Conservation (phyloP, 495 filamentous ascomycete genomes). For the Opeltia flavorubescens region DNA sequence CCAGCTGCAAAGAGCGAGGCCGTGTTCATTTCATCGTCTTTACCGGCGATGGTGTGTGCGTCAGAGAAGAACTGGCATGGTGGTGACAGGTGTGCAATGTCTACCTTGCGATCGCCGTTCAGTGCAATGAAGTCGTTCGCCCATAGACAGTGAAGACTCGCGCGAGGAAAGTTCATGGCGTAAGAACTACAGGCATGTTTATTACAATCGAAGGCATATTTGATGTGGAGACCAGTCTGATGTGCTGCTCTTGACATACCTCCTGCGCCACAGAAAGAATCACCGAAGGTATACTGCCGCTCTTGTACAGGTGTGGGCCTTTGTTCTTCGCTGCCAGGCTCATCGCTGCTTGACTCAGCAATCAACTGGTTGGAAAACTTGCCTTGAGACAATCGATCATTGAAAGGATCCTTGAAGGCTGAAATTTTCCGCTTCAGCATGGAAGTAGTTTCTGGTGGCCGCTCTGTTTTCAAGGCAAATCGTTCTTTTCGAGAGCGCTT, state of each 20-base stretch:
- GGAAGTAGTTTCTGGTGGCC: neutral
- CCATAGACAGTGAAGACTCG: slow-evolving; percentile 26
- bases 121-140: slow-evolving; percentile 34
- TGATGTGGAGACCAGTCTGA: slow-evolving; percentile 42
- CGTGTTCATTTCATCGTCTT: slow-evolving; percentile 60
- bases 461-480: no score
- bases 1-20: slow-evolving; percentile 53
- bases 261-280: slow-evolving; percentile 65
- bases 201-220: slow-evolving; percentile 51
- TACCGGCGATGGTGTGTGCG: slow-evolving; percentile 50
- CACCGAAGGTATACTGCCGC: slow-evolving; percentile 46
- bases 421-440: neutral
- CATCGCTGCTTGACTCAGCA: no score
- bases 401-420: no score
- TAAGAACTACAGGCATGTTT: slow-evolving; percentile 42
- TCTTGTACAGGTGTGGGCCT: neutral
- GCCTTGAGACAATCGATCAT: no score
- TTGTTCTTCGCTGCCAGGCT: neutral
- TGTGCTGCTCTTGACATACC: slow-evolving; percentile 58
- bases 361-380: no score
- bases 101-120: slow-evolving; percentile 31
- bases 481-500: no score
- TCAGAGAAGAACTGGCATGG: slow-evolving; percentile 77
- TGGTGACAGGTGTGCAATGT: slow-evolving; percentile 68
- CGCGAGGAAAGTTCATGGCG: slow-evolving; percentile 39